Evolutionary conservation across 2,329 filamentous ascomycete genomes (phyloP).

Genomic region (Helminthosporium solani): DNA sequence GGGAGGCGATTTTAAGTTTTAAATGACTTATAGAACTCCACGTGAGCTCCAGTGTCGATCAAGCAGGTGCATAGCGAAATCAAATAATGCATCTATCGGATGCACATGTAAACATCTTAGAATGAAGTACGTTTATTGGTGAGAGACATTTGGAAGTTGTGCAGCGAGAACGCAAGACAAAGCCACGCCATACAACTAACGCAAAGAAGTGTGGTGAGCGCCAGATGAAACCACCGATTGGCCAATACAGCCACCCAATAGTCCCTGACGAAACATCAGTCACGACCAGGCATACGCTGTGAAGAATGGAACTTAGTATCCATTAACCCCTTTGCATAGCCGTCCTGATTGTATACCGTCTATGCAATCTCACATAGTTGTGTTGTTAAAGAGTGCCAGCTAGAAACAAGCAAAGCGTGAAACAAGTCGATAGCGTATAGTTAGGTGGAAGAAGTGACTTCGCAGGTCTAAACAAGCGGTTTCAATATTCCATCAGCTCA

Average conservation of each 20-base stretch:
- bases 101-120: not conserved
- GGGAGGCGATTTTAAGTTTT: not conserved
- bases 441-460: not conserved
- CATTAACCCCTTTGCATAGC: not conserved
- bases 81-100: not conserved
- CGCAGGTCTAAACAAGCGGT: not conserved
- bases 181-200: not conserved
- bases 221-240: not conserved
- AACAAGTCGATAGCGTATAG: slow-evolving; percentile 1
- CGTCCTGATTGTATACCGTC: not conserved
- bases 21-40: not conserved
- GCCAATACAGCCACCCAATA: slow-evolving; percentile 3
- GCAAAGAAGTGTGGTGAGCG: not conserved
- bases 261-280: not conserved
- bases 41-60: not conserved
- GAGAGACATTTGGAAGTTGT: not conserved
- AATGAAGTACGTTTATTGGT: not conserved
- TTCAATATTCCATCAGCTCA: not conserved
- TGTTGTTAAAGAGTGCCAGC: not conserved
- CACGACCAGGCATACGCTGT: not conserved
- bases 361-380: not conserved
- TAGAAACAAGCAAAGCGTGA: not conserved
- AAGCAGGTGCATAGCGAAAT: not conserved
- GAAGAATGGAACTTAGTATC: not conserved
- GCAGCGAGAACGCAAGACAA: not conserved